phyloP scores from a whole-genome alignment of 129 eudicot species.

The Calendula officinalis region DNA sequence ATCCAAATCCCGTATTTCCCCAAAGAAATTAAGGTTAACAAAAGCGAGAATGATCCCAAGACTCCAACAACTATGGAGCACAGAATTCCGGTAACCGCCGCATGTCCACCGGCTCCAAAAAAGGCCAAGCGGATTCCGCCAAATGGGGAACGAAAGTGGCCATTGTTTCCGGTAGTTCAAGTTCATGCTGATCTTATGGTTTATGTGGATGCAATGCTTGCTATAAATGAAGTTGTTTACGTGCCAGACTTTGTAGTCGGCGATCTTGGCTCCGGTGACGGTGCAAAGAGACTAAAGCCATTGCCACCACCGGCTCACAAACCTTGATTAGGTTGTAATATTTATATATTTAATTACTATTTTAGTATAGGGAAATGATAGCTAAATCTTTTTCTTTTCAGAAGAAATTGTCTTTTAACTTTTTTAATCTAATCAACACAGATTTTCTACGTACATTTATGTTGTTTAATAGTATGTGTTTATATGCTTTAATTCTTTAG shows the following conservation, averaged over 20 bases:
- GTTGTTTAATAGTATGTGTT: not conserved
- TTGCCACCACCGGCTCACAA: slow-evolving; percentile 17
- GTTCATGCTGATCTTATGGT: slow-evolving; percentile 16
- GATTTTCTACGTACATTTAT: not conserved
- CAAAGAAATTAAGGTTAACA: slow-evolving; percentile 3
- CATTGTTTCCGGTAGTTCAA: slow-evolving; percentile 4
- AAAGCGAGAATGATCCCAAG: slow-evolving; percentile 17
- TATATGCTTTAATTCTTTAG: no score
- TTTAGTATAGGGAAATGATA: slow-evolving; percentile 1
- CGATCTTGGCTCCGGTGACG: slow-evolving; percentile 18
- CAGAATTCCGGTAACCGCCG: slow-evolving; percentile 18
- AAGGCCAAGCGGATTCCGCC: slow-evolving; percentile 14
- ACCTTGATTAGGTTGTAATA: slow-evolving; percentile 26
- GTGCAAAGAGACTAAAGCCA: slow-evolving; percentile 32
- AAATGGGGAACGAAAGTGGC: slow-evolving; percentile 26
- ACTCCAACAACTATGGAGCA: slow-evolving; percentile 31
- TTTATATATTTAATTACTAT: slow-evolving; percentile 13
- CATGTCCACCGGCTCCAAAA: slow-evolving; percentile 38
- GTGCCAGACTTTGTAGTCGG: slow-evolving; percentile 32
- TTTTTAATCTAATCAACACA: slow-evolving; percentile 3
- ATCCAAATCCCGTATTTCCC: slow-evolving; percentile 11
- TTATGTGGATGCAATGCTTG: slow-evolving; percentile 34
- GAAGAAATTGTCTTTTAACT: slow-evolving; percentile 7
- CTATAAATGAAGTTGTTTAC: slow-evolving; percentile 26
- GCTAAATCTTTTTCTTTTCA: slow-evolving; percentile 2